phyloP scores from a whole-genome alignment of 345 rosid species.

The Linum trigynum region DNA sequence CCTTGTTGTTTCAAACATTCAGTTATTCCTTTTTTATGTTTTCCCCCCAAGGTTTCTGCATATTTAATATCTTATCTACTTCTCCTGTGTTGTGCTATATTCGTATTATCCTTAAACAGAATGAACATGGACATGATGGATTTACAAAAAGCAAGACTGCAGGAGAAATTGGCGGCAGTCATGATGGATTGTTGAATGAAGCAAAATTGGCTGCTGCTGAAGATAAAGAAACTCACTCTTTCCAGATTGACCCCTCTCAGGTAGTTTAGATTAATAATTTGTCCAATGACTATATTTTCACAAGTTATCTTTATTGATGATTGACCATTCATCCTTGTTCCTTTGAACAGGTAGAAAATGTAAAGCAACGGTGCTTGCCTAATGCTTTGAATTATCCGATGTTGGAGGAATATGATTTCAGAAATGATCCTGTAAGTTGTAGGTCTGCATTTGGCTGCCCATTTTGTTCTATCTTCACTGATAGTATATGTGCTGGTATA shows the following conservation, averaged over 20 bases:
- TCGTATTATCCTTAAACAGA: slow-evolving; percentile 22
- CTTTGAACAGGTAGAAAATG: slow-evolving; percentile 71
- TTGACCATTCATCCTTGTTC: neutral
- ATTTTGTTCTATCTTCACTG: neutral
- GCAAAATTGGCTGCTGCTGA: slow-evolving; percentile 92
- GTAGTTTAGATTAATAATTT: slow-evolving; percentile 19
- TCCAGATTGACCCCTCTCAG: slow-evolving; percentile 86
- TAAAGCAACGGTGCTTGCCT: slow-evolving; percentile 97
- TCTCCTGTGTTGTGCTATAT: neutral
- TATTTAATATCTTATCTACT: neutral
- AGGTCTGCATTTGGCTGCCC: slow-evolving; percentile 16
- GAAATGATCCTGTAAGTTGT: slow-evolving; percentile 85
- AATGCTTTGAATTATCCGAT: slow-evolving; percentile 93
- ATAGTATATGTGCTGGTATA: neutral
- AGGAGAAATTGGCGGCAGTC: slow-evolving; percentile 58
- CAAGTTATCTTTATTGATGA: neutral
- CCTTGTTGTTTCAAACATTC: neutral
- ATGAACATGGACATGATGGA: slow-evolving; percentile 40
- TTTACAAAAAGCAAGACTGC: slow-evolving; percentile 61
- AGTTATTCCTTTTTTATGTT: neutral
- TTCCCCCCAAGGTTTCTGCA: neutral
- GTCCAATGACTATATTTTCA: no score
- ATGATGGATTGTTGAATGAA: slow-evolving; percentile 64
- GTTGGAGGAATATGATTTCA: slow-evolving; percentile 96
- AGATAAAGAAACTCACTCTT: slow-evolving; percentile 88